Evolutionary conservation across 345 rosid genomes (phyloP), one percentile per base, ranked within the genome.

Genomic region (Eucalyptus erythrocorys): DNA sequence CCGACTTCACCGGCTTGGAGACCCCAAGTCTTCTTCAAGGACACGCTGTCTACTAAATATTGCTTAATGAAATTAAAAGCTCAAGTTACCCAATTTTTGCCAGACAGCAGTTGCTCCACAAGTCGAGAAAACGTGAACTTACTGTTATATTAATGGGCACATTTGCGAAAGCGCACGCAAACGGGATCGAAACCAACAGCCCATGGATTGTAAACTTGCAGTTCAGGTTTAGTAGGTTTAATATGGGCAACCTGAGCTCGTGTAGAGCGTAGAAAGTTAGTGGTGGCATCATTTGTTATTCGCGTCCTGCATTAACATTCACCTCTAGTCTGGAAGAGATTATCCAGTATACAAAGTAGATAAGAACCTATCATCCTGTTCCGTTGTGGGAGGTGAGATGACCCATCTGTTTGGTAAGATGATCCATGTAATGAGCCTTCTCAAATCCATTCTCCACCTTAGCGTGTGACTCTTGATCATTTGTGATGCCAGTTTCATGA

Each of bases 331-430:
- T 21, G 47, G 84, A 76, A 21, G 42, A 21, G 15, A 76, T 40
- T 76, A 76, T 76, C 85, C 90, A 87, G 92, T 92, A 91, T 93
- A 49, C 40, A 50, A 80, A 61, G 30, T 82, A 87, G 82, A 61
- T 64, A 82, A 85, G 50, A 86, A 76, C 24, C 30, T 47, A 86
- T 92, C 95, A 95, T 13, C 80, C 90, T 85, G 64, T 91, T 89
- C 82, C 68, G 90, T 87, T 49, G 37, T 93, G 92, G 9, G 99
- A 92, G 48, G 96, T 53, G 85, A 96, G 97, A 88, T 94, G 95
- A 66, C 92, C 96, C 96, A 95, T 96, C 92, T 96, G 97, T 88
- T 93, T 94, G 53, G 96, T 91, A 27, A 96, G 94, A 92, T 93
- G 88, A 79, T 94, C 92, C 96, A 95, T 87, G 89, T 92, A 94